Evolutionary conservation across 768 basidiomycete species (phyloP), one percentile per base, ranked within the genome.

Genomic region (Serpula lacrymans): DNA sequence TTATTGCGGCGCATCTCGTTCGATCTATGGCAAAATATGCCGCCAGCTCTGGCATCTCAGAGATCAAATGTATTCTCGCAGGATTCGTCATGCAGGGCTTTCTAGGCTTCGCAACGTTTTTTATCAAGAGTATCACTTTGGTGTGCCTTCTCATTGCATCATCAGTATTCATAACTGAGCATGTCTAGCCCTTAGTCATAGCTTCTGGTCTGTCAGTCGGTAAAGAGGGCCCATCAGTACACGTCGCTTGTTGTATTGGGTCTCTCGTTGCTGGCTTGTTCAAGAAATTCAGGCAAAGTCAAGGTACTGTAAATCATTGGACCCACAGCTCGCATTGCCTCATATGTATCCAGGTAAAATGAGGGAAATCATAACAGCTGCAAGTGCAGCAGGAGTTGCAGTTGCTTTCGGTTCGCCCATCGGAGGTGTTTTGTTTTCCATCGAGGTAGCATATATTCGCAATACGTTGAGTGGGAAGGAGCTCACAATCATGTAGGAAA

Each of bases 351-450:
- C 45, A 85, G 82, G 78, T 42, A 88, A 87, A 63, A 85, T 79
- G 77, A 75, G 93, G 38, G 95, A 99, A 57, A 84, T 98, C 30
- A 68, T 97, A 20, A 93, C 91, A 1, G 95, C 96, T 6, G 88
- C 93, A 1, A 96, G 92, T 58, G 96, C 96, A 6, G 95, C 96
- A 3, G 96, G 96, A 6, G 96, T 99, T 0, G 96, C 95, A 1
- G 96, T 98, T 18, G 96, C 96, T 16, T 99, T 99, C 58, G 96
- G 95, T 45, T 89, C 94, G 2, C 96, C 96, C 1, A 98, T 99
- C 28, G 96, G 94, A 12, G 96, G 96, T 9, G 96, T 99, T 1
- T 59, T 99, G 14, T 99, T 99, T 57, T 95, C 95, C 12, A 93
- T 99, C 48, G 96, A 99, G 75, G 91, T 89, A 48, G 32, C 30